Conservation (phyloP, 192 early-diverging fungal genomes). For the Umbelopsis isabellina region DNA sequence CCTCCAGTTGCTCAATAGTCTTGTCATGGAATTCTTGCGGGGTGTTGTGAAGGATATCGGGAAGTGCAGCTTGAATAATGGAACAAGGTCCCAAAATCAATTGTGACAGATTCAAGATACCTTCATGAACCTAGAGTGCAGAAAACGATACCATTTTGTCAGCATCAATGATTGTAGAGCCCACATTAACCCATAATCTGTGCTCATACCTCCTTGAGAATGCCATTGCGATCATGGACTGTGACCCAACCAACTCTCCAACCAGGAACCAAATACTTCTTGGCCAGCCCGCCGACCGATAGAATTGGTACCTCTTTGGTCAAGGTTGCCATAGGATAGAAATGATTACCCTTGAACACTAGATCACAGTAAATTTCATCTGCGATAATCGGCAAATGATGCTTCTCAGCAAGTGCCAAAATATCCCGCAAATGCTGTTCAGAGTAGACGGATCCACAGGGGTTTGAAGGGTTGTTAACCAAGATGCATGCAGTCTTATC, state of each 20-base stretch:
- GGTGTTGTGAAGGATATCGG: slow-evolving; percentile 75
- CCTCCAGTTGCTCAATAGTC: slow-evolving; percentile 71
- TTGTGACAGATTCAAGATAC: slow-evolving; percentile 72
- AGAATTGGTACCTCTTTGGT: slow-evolving; percentile 84
- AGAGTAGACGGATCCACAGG: slow-evolving; percentile 87
- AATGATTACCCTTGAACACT: slow-evolving; percentile 66
- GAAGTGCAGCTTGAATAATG: slow-evolving; percentile 75
- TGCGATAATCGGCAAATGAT: slow-evolving; percentile 81
- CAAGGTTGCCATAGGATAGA: slow-evolving; percentile 71
- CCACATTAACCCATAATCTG: too few species aligned
- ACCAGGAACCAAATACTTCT: slow-evolving; percentile 90
- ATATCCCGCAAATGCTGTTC: slow-evolving; percentile 73
- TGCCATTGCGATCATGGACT: slow-evolving; percentile 70
- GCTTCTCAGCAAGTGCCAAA: slow-evolving; percentile 69
- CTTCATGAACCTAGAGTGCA: slow-evolving; percentile 61
- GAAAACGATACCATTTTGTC: too few species aligned
- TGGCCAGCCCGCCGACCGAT: slow-evolving; percentile 83
- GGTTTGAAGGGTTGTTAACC: slow-evolving; percentile 93
- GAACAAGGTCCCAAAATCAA: slow-evolving; percentile 84
- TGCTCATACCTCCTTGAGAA: slow-evolving; percentile 41
- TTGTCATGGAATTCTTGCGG: slow-evolving; percentile 68
- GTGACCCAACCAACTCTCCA: slow-evolving; percentile 92
- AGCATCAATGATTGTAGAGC: slow-evolving; percentile 22
- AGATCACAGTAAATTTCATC: slow-evolving; percentile 95
- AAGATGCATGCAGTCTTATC: slow-evolving; percentile 77